phyloP scores from a whole-genome alignment of 257 asterid species.

The Anisodus tanguticus region DNA sequence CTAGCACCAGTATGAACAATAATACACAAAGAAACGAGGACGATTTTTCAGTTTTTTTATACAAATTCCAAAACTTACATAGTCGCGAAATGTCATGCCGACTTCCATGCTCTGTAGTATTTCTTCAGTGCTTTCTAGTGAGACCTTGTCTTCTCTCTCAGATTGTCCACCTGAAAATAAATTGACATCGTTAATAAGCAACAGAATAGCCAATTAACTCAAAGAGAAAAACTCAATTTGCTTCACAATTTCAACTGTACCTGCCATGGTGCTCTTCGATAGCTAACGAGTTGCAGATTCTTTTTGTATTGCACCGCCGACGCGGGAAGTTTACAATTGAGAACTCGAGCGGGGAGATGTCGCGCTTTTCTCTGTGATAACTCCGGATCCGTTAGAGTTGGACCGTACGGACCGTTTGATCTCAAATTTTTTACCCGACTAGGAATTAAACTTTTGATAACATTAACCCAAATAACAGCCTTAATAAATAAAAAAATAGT shows the following conservation, averaged over 20 bases:
- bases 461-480: too few relatives aligned
- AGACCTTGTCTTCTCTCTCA: constrained; percentile 82
- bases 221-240: background rate
- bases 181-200: background rate
- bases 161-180: constrained; percentile 61
- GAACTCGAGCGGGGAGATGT: background rate
- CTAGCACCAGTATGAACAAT: background rate
- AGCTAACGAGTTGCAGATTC: background rate
- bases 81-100: constrained; percentile 93
- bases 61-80: constrained; percentile 47
- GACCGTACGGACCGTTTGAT: background rate
- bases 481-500: too few relatives aligned
- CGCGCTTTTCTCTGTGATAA: background rate
- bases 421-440: background rate
- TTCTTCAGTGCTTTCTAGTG: constrained; percentile 84
- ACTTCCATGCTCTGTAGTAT: constrained; percentile 98
- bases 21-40: background rate
- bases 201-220: background rate
- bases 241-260: constrained; percentile 23
- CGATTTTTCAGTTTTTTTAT: background rate
- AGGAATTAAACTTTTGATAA: too few relatives aligned
- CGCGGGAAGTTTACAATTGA: background rate
- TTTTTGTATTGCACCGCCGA: background rate
- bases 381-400: constrained; percentile 11
- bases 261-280: constrained; percentile 38